phyloP scores from a whole-genome alignment of 768 basidiomycete species.

The Podaxis pistillaris region DNA sequence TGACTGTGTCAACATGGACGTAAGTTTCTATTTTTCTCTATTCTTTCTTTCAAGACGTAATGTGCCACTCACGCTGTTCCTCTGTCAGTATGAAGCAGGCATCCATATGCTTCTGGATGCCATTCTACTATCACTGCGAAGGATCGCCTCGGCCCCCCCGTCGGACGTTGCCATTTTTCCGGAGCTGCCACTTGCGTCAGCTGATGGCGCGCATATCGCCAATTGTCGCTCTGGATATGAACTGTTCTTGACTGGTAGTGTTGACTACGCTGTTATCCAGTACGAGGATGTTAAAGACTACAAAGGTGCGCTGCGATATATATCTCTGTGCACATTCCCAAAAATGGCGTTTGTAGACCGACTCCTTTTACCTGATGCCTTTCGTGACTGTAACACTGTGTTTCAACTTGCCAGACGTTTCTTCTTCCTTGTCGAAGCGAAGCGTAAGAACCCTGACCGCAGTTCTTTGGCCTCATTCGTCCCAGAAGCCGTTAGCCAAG shows the following conservation, averaged over 20 bases:
- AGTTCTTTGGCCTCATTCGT: neutral
- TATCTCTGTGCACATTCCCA: neutral
- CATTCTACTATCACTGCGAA: neutral
- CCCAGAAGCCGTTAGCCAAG: neutral
- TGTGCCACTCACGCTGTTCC: neutral
- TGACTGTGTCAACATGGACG: neutral
- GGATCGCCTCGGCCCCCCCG: neutral
- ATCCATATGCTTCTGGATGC: neutral
- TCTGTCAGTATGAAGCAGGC: neutral
- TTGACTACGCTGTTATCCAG: neutral
- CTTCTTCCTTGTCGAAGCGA: neutral
- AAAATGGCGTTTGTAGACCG: neutral
- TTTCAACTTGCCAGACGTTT: neutral
- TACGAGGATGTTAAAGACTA: neutral
- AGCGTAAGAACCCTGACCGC: neutral
- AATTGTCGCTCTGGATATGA: neutral
- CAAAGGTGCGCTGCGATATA: neutral
- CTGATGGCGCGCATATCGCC: neutral
- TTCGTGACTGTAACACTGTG: no score
- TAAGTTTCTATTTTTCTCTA: neutral
- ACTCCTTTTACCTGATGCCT: no score
- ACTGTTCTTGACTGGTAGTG: neutral
- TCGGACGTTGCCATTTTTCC: neutral
- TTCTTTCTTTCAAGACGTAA: neutral
- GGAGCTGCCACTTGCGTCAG: neutral